Base-by-base conservation (phyloP, 108 stramenopile species). In the Cyclotella atomus region DNA sequence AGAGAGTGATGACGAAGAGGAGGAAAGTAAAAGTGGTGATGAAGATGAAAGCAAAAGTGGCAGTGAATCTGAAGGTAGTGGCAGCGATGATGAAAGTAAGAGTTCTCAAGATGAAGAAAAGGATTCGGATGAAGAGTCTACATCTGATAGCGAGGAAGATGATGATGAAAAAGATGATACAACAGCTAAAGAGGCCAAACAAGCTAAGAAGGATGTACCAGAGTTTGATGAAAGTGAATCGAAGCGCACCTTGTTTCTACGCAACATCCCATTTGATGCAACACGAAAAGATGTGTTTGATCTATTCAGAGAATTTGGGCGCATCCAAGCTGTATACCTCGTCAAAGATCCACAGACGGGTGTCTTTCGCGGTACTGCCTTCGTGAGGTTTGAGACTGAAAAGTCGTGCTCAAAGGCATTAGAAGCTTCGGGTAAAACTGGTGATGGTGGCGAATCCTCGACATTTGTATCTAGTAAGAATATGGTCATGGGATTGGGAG, bases 221-320 rank as follows among this genome's bases (percentile, higher is more conserved):
- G 59, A 72, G 43, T 70, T 62, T 38, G 80, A 82, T 30, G 33
- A 63, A 33, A 49, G 17, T 27, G 77, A 78, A 47, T 66, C 87
- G 44, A 68, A 75, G 44, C 81, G 80, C 53, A 95, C 94, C 21
- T 59, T 98, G 1, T 99, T 99, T 67, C 50, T 99, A 21, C 90
- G 99, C 28, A 97, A 98, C 75, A 73, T 99, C 41, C 94, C 97
- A 15, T 99, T 98, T 75, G 99, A 98, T 80, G 76, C 90, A 27
- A 95, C 95, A 32, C 77, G 94, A 33, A 85, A 93, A 52, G 94
- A 93, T 53, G 24, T 99, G 8, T 91, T 91, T 68, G 77, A 91
- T 59, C 70, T 88, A 24, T 94, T 98, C 76, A 59, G 73, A 23
- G 76, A 83, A 49, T 97, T 85, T 82, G 99, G 97, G 6, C 72